phyloP scores from a whole-genome alignment of 768 basidiomycete species.

The Amanita inopinata region DNA sequence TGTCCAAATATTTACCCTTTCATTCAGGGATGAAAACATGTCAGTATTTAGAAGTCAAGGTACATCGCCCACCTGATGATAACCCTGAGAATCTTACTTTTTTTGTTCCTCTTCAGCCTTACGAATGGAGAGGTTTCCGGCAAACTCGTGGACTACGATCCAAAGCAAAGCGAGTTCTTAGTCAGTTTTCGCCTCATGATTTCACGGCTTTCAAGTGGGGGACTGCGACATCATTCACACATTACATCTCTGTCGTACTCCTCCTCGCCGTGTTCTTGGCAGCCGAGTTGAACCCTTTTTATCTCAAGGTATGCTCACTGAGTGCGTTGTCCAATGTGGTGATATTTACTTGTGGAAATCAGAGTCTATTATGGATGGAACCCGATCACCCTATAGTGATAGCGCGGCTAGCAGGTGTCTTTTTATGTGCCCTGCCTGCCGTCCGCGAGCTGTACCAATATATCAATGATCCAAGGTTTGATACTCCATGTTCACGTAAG shows the following conservation, averaged over 20 bases:
- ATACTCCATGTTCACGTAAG: slow-evolving; percentile 9
- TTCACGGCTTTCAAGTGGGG: slow-evolving; percentile 88
- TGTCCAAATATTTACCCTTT: slow-evolving; percentile 12
- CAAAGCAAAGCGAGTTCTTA: slow-evolving; percentile 71
- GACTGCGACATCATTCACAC: slow-evolving; percentile 60
- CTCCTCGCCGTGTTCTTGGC: slow-evolving; percentile 72
- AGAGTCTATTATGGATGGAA: slow-evolving; percentile 76
- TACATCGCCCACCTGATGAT: slow-evolving; percentile 20
- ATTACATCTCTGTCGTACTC: slow-evolving; percentile 68
- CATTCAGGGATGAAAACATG: slow-evolving; percentile 74
- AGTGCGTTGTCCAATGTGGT: slow-evolving; percentile 8
- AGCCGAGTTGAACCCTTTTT: slow-evolving; percentile 83
- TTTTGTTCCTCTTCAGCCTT: slow-evolving; percentile 39
- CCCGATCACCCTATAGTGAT: slow-evolving; percentile 84
- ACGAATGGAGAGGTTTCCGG: slow-evolving; percentile 76
- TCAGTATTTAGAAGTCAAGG: slow-evolving; percentile 83
- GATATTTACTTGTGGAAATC: slow-evolving; percentile 7
- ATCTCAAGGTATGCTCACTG: slow-evolving; percentile 54
- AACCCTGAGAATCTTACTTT: slow-evolving; percentile 7
- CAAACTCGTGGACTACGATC: slow-evolving; percentile 70
- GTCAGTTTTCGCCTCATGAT: slow-evolving; percentile 81
- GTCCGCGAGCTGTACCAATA: slow-evolving; percentile 80
- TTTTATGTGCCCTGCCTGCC: slow-evolving; percentile 81
- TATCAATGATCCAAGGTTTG: slow-evolving; percentile 71
- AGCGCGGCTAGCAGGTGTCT: slow-evolving; percentile 60